Evolutionary conservation across 225 moss, liverwort and hornwort species (phyloP).

Genomic region (Thuidium tamariscinum): DNA sequence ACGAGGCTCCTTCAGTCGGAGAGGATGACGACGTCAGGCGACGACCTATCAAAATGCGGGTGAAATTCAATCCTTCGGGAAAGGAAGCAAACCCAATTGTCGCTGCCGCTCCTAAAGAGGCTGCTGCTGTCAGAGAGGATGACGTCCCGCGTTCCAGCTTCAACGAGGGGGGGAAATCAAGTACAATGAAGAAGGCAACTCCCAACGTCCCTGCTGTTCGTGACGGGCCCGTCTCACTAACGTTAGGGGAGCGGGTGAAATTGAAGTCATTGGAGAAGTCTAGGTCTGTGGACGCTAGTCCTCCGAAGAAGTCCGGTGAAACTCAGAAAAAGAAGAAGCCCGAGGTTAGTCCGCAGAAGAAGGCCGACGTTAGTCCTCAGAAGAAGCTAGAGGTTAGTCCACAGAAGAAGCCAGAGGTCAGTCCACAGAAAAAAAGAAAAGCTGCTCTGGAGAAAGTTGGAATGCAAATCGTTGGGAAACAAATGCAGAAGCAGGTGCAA

Average conservation of each 20-base stretch:
- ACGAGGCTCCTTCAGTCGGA: background rate
- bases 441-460: background rate
- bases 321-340: background rate
- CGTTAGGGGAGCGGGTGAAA: conserved; percentile 14
- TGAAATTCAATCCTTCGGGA: background rate
- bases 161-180: background rate
- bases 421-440: background rate
- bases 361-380: background rate
- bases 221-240: background rate
- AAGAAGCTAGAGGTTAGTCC: background rate
- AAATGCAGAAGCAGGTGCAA: background rate
- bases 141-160: background rate
- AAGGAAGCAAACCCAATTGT: background rate
- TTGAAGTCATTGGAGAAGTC: conserved; percentile 7
- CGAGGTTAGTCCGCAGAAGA: background rate
- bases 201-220: background rate
- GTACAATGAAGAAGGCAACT: background rate
- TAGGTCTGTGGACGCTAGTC: background rate
- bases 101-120: background rate
- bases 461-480: background rate
- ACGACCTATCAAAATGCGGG: background rate
- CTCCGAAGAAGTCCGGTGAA: background rate
- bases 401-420: background rate
- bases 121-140: background rate
- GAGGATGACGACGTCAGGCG: background rate